Evolutionary conservation across 2,329 filamentous ascomycete species (phyloP).

Genomic region (Sordariomycetes sp.): DNA sequence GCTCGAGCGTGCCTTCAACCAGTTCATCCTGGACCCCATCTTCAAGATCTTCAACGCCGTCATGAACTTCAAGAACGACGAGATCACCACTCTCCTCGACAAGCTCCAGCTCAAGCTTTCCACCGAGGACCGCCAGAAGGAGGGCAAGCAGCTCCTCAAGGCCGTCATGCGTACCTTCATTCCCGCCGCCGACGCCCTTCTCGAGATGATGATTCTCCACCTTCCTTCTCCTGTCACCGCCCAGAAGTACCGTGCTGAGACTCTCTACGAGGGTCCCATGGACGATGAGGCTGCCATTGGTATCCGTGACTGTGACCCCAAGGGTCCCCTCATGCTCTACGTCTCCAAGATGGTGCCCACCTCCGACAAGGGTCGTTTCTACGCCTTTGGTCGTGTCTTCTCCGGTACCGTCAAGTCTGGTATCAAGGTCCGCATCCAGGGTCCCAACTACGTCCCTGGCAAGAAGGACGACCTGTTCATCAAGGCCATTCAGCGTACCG

Average conservation of each 20-base stretch:
- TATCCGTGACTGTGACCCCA: constrained; percentile 98
- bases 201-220: constrained; percentile 99
- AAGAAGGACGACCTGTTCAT: constrained; percentile 99
- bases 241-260: constrained; percentile 97
- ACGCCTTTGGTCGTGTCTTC: constrained; percentile 99
- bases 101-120: constrained; percentile 95
- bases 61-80: constrained; percentile 99
- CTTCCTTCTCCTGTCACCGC: constrained; percentile 92
- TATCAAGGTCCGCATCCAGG: constrained; percentile 99
- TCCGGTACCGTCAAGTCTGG: constrained; percentile 94
- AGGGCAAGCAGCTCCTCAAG: constrained; percentile 98
- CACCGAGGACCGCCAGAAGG: constrained; percentile 79
- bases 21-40: constrained; percentile 99
- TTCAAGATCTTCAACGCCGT: constrained; percentile 96
- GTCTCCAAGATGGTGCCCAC: constrained; percentile 99
- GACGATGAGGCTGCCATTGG: constrained; percentile 90
- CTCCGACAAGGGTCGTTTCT: constrained; percentile 99
- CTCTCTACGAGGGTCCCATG: constrained; percentile 92
- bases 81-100: constrained; percentile 70
- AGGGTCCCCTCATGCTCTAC: constrained; percentile 99
- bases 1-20: constrained; percentile 98
- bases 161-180: constrained; percentile 98
- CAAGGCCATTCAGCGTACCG: constrained; percentile 99
- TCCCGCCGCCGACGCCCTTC: constrained; percentile 90
- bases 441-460: constrained; percentile 95